Evolutionary conservation across 768 basidiomycete genomes (phyloP), one percentile per base, ranked within the genome.

Genomic region (Kwoniella heveanensis): DNA sequence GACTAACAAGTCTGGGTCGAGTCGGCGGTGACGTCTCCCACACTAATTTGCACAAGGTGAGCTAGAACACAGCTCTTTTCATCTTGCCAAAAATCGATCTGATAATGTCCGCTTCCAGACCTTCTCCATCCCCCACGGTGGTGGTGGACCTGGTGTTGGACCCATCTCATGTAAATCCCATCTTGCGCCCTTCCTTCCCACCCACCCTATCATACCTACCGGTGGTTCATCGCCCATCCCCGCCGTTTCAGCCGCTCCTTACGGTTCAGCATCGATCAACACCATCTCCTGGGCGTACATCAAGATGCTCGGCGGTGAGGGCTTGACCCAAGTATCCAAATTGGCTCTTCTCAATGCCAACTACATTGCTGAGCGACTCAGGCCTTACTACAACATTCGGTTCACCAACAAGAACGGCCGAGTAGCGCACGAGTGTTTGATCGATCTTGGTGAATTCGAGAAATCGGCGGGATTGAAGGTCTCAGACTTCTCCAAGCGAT

Each of bases 211-310:
- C 27, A 81, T 93, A 64, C 39, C 73, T 8, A 86, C 84, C 9
- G 88, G 87, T 37, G 87, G 88, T 12, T 77, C 83, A n/a, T 81
- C 86, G 54, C 87, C 89, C 1, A 97, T 99, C 66, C 83, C 88
- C 29, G 90, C 96, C 6, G 89, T 98, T 50, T 87, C 95, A 9
- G 91, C 91, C 0, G 92, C 90, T 1, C 96, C 93, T 0, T 98
- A 87, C 77, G 95, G 96, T 49, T 94, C 92, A 68, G 91, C 96
- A 2, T 94, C 92, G 7, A 93, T 99, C 73, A 88, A 91, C 51
- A 84, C 94, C 65, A 97, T 98, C 73, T 97, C 94, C 0, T 98
- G 95, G 94, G 95, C 96, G 13, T 99, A 96, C 80, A 91, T 96
- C 85, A 95, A 91, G 83, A 98, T 99, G 96, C 86, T 99, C n/a